Conservation (phyloP, 2,329 filamentous ascomycete species). For the Arthrinium puccinioides region DNA sequence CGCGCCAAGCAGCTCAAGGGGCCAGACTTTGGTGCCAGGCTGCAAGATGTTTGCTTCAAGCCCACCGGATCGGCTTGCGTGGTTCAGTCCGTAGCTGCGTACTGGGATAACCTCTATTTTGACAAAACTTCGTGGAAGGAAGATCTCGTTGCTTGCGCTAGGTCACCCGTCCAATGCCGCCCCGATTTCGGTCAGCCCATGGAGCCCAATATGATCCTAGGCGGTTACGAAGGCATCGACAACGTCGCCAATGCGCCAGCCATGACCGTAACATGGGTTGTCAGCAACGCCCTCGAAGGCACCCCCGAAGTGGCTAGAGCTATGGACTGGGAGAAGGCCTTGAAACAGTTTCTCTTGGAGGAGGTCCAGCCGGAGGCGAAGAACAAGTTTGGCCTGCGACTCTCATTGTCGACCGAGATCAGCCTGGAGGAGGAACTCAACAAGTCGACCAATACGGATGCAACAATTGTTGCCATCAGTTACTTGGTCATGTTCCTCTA, state of each 20-base stretch:
- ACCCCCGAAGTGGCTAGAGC: slow-evolving; percentile 63
- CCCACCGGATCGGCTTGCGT: slow-evolving; percentile 85
- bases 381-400: slow-evolving; percentile 62
- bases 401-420: slow-evolving; percentile 94
- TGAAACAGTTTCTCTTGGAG: slow-evolving; percentile 67
- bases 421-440: slow-evolving; percentile 94
- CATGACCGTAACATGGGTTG: slow-evolving; percentile 88
- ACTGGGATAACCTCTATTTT: slow-evolving; percentile 68
- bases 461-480: slow-evolving; percentile 92
- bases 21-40: slow-evolving; percentile 54
- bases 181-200: slow-evolving; percentile 87
- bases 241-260: slow-evolving; percentile 69
- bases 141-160: slow-evolving; percentile 64
- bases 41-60: slow-evolving; percentile 90
- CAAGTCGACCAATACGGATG: slow-evolving; percentile 97
- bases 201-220: slow-evolving; percentile 77
- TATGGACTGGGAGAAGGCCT: slow-evolving; percentile 80
- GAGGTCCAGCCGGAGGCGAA: slow-evolving; percentile 77
- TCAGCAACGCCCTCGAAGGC: slow-evolving; percentile 76
- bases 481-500: slow-evolving; percentile 99
- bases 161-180: slow-evolving; percentile 75
- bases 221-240: slow-evolving; percentile 61
- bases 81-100: slow-evolving; percentile 85
- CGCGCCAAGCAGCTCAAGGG: slow-evolving; percentile 69
- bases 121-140: slow-evolving; percentile 63